These are phyloP conservation scores for Trichoderma reesei DNA, from an alignment of 495 filamentous ascomycete species.

Conservation along the genomic window DNA sequence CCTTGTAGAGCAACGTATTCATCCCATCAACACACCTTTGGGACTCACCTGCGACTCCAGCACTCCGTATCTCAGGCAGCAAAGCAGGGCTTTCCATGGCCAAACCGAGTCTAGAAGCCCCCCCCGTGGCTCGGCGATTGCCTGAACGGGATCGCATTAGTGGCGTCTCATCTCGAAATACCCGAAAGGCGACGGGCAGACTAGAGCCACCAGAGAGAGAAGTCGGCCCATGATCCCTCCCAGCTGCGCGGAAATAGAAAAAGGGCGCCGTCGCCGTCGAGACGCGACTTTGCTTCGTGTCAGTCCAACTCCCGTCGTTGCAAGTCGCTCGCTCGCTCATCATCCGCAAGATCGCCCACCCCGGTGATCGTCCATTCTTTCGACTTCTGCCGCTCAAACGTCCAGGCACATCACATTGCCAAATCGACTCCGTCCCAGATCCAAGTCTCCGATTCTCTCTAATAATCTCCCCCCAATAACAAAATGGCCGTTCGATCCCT, in stretches of 20 bases:
- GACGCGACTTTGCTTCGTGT: neutral
- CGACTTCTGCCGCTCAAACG: neutral
- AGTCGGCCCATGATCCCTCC: neutral
- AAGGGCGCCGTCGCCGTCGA: neutral
- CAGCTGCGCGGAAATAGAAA: neutral
- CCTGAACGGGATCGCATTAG: neutral
- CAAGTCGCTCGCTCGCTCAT: neutral
- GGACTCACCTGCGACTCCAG: too few relatives aligned
- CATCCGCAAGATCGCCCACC: neutral
- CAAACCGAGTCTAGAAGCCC: neutral
- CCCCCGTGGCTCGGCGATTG: conserved; percentile 8
- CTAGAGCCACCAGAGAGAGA: neutral
- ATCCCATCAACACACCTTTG: too few relatives aligned
- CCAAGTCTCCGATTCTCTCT: neutral
- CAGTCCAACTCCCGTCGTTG: neutral
- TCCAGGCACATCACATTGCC: neutral
- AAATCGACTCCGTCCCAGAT: neutral
- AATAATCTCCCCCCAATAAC: neutral
- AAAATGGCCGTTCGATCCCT: conserved; percentile 7
- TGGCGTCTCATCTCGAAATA: conserved; percentile 8
- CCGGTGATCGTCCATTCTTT: conserved; percentile 1
- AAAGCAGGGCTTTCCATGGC: too few relatives aligned
- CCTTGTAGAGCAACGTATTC: too few relatives aligned
- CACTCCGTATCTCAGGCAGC: too few relatives aligned
- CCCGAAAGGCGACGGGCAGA: conserved; percentile 4